phyloP scores from a whole-genome alignment of 352 stramenopile genomes.

The Phytophthora hibernalis region DNA sequence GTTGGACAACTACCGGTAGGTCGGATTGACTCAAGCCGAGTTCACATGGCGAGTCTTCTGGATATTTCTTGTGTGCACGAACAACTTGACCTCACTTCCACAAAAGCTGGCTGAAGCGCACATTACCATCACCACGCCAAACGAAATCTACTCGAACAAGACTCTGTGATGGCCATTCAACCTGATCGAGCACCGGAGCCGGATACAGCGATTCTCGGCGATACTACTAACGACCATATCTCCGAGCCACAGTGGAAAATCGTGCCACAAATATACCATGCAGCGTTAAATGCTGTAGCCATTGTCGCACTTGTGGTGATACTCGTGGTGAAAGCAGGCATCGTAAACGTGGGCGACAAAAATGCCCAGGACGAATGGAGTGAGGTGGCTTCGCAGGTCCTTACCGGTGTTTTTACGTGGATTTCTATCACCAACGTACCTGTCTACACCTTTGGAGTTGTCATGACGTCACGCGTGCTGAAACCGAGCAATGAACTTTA shows the following conservation, averaged over 20 bases:
- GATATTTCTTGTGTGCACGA: background rate
- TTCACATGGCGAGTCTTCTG: background rate
- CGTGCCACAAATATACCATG: background rate
- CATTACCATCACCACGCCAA: background rate
- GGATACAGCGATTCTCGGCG: constrained; percentile 16
- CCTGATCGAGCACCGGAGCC: background rate
- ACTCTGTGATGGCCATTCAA: background rate
- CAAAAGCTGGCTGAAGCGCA: background rate
- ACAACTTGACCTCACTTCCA: background rate
- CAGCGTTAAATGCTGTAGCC: constrained; percentile 5
- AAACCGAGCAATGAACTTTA: background rate
- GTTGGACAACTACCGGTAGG: background rate
- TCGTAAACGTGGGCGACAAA: constrained; percentile 7
- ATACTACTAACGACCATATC: background rate
- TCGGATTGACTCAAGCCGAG: too few relatives aligned
- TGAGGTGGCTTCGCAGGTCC: constrained; percentile 8
- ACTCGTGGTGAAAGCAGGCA: constrained; percentile 3
- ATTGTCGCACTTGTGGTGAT: constrained; percentile 1
- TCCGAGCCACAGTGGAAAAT: background rate
- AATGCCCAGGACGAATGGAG: constrained; percentile 4
- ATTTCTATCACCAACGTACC: constrained; percentile 8
- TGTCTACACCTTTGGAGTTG: background rate
- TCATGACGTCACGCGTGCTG: constrained; percentile 12
- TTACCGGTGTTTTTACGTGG: constrained; percentile 14
- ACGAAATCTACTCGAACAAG: constrained; percentile 2